Evolutionary conservation across 192 early-diverging fungal genomes (phyloP).

Genomic region (Spinellus fusiger): DNA sequence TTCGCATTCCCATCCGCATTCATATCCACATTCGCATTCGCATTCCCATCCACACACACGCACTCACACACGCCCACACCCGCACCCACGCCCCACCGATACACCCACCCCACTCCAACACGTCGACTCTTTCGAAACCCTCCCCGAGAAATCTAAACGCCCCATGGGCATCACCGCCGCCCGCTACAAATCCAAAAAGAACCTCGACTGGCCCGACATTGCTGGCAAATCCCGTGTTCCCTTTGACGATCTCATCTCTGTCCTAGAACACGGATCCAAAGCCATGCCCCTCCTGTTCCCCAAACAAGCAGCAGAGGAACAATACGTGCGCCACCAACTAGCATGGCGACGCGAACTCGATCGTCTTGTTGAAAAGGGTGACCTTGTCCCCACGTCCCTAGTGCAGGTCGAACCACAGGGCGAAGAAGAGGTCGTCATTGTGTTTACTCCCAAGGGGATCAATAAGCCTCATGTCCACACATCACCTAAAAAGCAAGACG

Average conservation of each 20-base stretch:
- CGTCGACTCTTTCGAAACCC: neutral
- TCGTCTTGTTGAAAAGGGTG: constrained; percentile 60
- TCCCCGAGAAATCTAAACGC: constrained; percentile 2
- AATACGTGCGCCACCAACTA: constrained; percentile 63
- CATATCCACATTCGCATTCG: too few species aligned
- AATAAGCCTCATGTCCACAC: constrained; percentile 59
- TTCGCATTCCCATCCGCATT: too few species aligned
- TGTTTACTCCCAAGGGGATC: constrained; percentile 60
- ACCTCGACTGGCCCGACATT: constrained; percentile 34
- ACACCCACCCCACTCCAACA: neutral
- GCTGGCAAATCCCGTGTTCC: constrained; percentile 34
- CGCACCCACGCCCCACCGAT: too few species aligned
- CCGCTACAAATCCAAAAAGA: constrained; percentile 27
- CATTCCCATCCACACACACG: too few species aligned
- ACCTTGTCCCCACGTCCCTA: constrained; percentile 53
- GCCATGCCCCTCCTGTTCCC: constrained; percentile 59
- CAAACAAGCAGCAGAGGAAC: constrained; percentile 62
- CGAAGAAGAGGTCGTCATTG: constrained; percentile 64
- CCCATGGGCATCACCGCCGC: constrained; percentile 33
- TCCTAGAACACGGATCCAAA: constrained; percentile 58
- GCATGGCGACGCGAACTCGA: constrained; percentile 69
- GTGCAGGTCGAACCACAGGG: constrained; percentile 62
- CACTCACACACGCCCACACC: too few species aligned
- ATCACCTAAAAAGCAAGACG: constrained; percentile 74
- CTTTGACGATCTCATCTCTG: constrained; percentile 54